Evolutionary conservation across 768 basidiomycete species (phyloP), one percentile per base, ranked within the genome.

Genomic region (Auricularia sp.): DNA sequence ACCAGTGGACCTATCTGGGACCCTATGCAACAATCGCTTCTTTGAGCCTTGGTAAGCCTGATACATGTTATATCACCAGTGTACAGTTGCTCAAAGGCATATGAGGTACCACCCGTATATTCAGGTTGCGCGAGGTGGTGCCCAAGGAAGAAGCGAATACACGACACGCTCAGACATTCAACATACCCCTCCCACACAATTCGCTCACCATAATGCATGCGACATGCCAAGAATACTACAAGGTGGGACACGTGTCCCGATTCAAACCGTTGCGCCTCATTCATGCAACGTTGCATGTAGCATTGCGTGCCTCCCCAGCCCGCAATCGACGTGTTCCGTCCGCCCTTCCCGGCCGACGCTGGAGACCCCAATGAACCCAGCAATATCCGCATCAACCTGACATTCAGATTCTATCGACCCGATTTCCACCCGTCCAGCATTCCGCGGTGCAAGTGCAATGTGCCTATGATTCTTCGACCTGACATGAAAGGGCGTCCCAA

Each of bases 141-240:
- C 85, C 91, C 21, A 78, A 77, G 5, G 82, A 84, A 53, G 83
- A 92, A 72, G 74, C 72, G 16, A 77, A 77, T 7, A 74, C 74
- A 62, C 84, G 90, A 44, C 77, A 76, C 59, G 83, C 90, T 2
- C 81, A 83, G 68, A 92, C 91, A 1, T 90, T 84, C 71, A 90
- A 91, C 71, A 81, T 92, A 11, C 86, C 90, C 14, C 73, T 93
- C 23, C 69, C 82, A 14, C 91, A 93, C 68, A 93, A 93, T 70
- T 91, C 90, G 90, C 77, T 93, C 42, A 81, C 81, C n/a, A 90
- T 93, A 64, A 93, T 93, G 91, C 91, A 93, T 68, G 88, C 90
- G 1, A 83, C 85, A 16, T 87, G 87, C 65, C 91, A 93, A 77
- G 91, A 93, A 71, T 78, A 77, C 47, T 93, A 88, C 76, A 93